A percentile compares a stretch with the other conserved stretches of the same genome.
Evolutionary conservation across 768 basidiomycete genomes (phyloP).

Genomic region (Naganishia randhawae): DNA sequence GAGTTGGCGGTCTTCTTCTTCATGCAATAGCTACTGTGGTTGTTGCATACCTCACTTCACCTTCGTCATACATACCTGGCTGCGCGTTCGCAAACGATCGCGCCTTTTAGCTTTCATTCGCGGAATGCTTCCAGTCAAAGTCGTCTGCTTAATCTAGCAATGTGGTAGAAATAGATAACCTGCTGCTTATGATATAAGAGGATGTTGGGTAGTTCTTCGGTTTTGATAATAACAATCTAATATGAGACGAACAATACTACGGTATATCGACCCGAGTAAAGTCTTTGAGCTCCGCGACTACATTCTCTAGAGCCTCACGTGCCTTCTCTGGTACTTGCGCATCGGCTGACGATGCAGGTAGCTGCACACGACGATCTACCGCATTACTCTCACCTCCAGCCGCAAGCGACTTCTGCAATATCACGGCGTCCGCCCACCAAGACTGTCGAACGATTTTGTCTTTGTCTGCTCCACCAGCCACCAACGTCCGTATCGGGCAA

Average conservation of each 20-base stretch:
- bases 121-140: neutral
- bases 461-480: neutral
- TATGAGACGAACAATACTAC: neutral
- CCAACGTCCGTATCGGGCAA: conserved; percentile 19
- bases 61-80: neutral
- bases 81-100: neutral
- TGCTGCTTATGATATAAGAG: too few relatives aligned
- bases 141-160: too few relatives aligned
- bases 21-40: too few relatives aligned
- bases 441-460: neutral
- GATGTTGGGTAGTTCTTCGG: too few relatives aligned
- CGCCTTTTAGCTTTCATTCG: too few relatives aligned
- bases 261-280: neutral
- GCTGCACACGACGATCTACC: neutral
- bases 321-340: neutral
- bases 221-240: too few relatives aligned
- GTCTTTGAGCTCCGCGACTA: neutral
- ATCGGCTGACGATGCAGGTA: neutral
- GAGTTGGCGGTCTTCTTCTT: too few relatives aligned
- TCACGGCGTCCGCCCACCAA: conserved; percentile 13
- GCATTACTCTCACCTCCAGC: neutral
- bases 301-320: neutral
- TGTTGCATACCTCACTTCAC: too few relatives aligned
- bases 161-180: too few relatives aligned
- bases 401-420: neutral